Conservation (phyloP, 139 green algal species). For the Chlamydomonas schloesseri region DNA sequence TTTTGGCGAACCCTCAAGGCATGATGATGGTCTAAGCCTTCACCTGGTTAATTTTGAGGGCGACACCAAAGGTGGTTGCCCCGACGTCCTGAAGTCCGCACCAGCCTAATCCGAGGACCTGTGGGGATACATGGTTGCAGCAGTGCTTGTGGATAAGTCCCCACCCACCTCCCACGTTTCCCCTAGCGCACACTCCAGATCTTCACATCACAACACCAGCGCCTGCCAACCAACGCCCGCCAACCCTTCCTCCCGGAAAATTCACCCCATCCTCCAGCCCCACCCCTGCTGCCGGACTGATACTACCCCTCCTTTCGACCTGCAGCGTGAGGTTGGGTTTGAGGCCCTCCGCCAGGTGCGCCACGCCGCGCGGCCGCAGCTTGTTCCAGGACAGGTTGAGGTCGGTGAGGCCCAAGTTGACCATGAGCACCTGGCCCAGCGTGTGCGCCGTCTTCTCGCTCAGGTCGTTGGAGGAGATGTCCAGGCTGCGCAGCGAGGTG, state of each 20-base stretch:
- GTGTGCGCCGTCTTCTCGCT: slow-evolving; percentile 55
- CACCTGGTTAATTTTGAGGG: slow-evolving; percentile 58
- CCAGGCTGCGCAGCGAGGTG: slow-evolving; percentile 54
- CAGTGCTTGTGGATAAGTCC: too few species aligned
- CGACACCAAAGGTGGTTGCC: slow-evolving; percentile 45
- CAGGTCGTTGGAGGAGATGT: slow-evolving; percentile 66
- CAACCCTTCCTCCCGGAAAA: too few species aligned
- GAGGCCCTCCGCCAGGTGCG: slow-evolving; percentile 59
- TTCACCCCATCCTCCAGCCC: too few species aligned
- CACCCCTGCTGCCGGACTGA: too few species aligned
- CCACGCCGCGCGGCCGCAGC: slow-evolving; percentile 60
- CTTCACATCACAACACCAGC: too few species aligned
- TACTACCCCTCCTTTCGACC: too few species aligned
- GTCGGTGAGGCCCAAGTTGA: slow-evolving; percentile 54
- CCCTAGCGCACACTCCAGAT: too few species aligned
- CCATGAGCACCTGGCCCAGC: slow-evolving; percentile 45
- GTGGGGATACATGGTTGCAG: too few species aligned
- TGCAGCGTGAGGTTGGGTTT: slow-evolving; percentile 63
- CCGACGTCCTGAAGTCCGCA: slow-evolving; percentile 60
- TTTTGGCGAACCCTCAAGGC: too few species aligned
- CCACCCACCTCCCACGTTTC: too few species aligned
- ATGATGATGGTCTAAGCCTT: too few species aligned
- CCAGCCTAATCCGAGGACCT: slow-evolving; percentile 56
- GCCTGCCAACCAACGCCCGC: too few species aligned
- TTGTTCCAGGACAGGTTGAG: slow-evolving; percentile 70